Base-by-base conservation (phyloP, 352 stramenopile genomes). In the Globisporangium paroecandrum region DNA sequence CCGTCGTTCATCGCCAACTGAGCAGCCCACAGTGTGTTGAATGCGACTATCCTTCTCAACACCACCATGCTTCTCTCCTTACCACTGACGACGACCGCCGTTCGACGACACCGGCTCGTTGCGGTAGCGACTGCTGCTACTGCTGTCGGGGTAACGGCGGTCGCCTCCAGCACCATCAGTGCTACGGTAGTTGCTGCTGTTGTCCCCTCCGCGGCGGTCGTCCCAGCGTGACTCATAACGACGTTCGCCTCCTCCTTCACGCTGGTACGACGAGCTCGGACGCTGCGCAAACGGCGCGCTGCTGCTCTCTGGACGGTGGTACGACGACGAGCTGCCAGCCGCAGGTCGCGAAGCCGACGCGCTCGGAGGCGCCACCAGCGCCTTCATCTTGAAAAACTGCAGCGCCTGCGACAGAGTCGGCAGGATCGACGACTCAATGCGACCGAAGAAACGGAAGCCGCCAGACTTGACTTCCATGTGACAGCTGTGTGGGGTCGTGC, bases 311-410 rank as follows among this genome's bases (percentile, higher is more conserved):
- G 79, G 72, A 29, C 75, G 81, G 24, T 76, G 69, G 72, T 89
- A 89, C 5, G 83, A 77, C 15, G 68, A 62, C 3, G 76, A 56
- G 25, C 77, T 57, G 34, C 36, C 73, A 13, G 64, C 65, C 34
- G 51, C 60, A 38, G 60, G 51, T 36, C 60, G 60, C 27, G 78
- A 67, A 53, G 80, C 81, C 12, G 81, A 76, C 25, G 64, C 73
- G 20, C 65, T 70, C 2, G 82, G 58, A 15, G 85, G 85, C 41
- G 75, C 80, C 8, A 93, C 78, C 24, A 95, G 66, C 0, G 89
- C 89, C 65, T 92, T 94, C 87, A 93, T 94, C 68, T 96, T 96
- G 76, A 96, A 96, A 76, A 94, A 96, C 69, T 94, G 83, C 29
- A 96, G 74, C 47, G 89, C 89, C 62, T 95, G 82, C 29, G 74